phyloP scores from a whole-genome alignment of 2,329 filamentous ascomycete species.

The Sclerotinia sclerotiorum region DNA sequence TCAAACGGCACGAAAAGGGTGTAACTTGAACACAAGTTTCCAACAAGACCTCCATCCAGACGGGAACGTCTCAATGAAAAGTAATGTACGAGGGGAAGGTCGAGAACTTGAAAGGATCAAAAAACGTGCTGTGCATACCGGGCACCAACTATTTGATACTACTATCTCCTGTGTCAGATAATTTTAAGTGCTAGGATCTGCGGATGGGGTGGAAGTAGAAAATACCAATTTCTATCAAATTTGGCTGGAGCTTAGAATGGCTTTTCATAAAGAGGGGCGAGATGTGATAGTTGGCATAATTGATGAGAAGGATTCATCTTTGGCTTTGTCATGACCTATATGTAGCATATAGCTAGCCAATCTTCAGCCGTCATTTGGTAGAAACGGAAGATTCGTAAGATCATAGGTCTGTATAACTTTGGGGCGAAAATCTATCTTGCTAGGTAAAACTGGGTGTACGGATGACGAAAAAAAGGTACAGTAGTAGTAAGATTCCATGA shows the following conservation, averaged over 20 bases:
- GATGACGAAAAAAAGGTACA: conserved; percentile 12
- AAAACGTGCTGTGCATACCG: conserved; percentile 13
- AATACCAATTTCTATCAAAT: conserved; percentile 10
- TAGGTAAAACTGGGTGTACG: neutral
- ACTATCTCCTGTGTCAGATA: conserved; percentile 19
- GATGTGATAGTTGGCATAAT: conserved; percentile 15
- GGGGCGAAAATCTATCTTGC: conserved; percentile 15
- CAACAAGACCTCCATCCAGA: conserved; percentile 15
- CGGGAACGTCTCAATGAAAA: neutral
- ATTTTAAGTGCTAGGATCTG: conserved; percentile 20
- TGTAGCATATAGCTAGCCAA: conserved; percentile 17
- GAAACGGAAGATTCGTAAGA: conserved; percentile 3
- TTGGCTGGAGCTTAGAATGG: conserved; percentile 23
- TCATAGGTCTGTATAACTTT: conserved; percentile 7
- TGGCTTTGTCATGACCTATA: conserved; percentile 22
- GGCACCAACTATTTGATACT: conserved; percentile 6
- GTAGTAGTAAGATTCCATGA: neutral
- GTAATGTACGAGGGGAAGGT: conserved; percentile 18
- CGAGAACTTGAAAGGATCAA: conserved; percentile 22
- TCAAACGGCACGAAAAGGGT: conserved; percentile 12
- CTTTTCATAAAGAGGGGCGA: conserved; percentile 17
- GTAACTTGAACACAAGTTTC: conserved; percentile 17
- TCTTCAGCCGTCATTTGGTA: neutral
- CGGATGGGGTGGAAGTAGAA: conserved; percentile 15
- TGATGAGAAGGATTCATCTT: conserved; percentile 20